Base-by-base conservation (phyloP, 1,284 basidiomycete genomes). In the Tetrapyrgos nigripes region DNA sequence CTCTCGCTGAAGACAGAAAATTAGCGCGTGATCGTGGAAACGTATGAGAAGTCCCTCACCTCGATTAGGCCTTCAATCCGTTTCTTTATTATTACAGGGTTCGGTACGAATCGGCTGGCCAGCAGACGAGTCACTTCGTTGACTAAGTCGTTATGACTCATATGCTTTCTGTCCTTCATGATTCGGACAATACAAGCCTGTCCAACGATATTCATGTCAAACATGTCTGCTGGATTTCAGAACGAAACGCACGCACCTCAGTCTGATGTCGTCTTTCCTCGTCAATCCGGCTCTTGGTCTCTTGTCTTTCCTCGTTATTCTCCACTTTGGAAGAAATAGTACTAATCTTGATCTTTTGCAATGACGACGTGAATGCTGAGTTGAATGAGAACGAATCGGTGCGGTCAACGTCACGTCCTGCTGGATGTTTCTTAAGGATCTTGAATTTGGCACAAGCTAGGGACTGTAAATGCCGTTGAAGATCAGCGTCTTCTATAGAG, bases 401-500 rank as follows among this genome's bases (percentile, higher is more conserved):
- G 0, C 79, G 67, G 56, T 86, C 78, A 45, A 99, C 83, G 37
- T 98, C 96, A 35, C 95, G 85, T 3, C 93, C 87, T 50, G 92
- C 87, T 1, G 97, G 97, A 63, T 91, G 89, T 71, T 99, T 99
- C 71, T 88, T 93, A 59, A 99, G 75, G 33, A 99, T 83, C 69
- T 97, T 96, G 80, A 86, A 96, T 74, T 97, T 99, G n/a, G 92
- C 96, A 70, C 97, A 99, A 1, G 97, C 96, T 11, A 99, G 83
- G 0, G 96, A 96, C 72, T 99, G 97, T 9, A 99, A 82, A 62
- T 96, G 93, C 10, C 97, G 89, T 70, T 92, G 89, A 9, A 99
- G 82, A 57, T 99, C 97, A 0, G 63, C 61, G 13, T 96, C 90
- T 0, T 87, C 83, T 50, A 99, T 92, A 17, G 77, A 73, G 0